Percentiles rank a stretch among this genome's conserved stretches.
phyloP scores from a whole-genome alignment of 2,329 filamentous ascomycete genomes.

The Claviceps monticola region DNA sequence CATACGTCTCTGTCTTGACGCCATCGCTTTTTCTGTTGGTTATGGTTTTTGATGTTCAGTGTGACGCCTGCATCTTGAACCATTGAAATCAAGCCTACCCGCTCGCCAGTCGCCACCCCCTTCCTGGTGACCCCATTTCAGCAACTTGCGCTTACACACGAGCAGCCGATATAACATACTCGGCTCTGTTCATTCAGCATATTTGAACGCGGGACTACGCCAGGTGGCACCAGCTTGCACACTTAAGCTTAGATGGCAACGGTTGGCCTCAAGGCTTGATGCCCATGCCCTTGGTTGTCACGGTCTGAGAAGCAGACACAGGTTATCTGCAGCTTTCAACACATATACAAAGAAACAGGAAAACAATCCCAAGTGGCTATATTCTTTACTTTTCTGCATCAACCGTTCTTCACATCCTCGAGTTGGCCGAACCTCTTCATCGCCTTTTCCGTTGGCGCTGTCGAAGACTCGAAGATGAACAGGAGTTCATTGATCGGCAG shows the following conservation, averaged over 20 bases:
- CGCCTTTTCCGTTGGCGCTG: background rate
- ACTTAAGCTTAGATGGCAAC: background rate
- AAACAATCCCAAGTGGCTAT: background rate
- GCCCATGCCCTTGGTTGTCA: background rate
- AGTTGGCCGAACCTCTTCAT: background rate
- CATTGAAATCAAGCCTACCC: background rate
- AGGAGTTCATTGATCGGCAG: slow-evolving; percentile 24
- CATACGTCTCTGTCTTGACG: too few species aligned
- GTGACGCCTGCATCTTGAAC: background rate
- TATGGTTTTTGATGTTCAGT: background rate
- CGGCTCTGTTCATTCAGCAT: background rate
- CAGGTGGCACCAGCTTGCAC: background rate
- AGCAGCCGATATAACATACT: background rate
- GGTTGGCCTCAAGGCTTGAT: background rate
- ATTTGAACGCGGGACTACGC: background rate
- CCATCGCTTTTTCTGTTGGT: background rate
- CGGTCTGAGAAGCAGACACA: background rate
- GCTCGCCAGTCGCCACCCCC: background rate
- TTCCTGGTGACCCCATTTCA: background rate
- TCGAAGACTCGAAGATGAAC: slow-evolving; percentile 8
- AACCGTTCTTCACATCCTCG: background rate
- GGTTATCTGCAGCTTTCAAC: background rate
- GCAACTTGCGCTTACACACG: background rate
- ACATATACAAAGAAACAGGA: background rate
- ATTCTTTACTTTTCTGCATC: background rate